phyloP scores from a whole-genome alignment of 371 early-diverging fungal genomes.

The Thermomucor indicae-seudaticae region DNA sequence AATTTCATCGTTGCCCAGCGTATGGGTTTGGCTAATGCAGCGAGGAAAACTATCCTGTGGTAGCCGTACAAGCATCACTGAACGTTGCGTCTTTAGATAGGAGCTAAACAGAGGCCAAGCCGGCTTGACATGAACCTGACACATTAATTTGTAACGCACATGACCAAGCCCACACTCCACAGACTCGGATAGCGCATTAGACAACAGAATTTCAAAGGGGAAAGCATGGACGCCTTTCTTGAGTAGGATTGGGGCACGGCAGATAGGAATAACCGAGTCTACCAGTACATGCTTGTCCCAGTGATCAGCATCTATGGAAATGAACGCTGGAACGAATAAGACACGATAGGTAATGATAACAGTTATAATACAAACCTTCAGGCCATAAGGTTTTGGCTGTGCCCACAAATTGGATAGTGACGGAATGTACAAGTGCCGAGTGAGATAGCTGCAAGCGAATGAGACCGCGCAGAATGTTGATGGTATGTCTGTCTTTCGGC shows the following conservation, averaged over 20 bases:
- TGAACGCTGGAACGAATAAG: neutral
- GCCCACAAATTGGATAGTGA: conserved; percentile 34
- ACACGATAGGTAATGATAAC: neutral
- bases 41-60: conserved; percentile 22
- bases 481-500: conserved; percentile 26
- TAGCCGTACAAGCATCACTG: conserved; percentile 23
- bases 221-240: conserved; percentile 30
- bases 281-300: conserved; percentile 38
- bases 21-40: conserved; percentile 30
- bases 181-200: conserved; percentile 39
- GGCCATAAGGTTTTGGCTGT: conserved; percentile 42
- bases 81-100: conserved; percentile 7
- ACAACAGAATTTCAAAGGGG: conserved; percentile 37
- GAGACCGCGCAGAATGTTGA: conserved; percentile 32
- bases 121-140: conserved; percentile 27
- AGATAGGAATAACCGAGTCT: conserved; percentile 29
- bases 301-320: conserved; percentile 17
- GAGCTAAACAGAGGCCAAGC: conserved; percentile 10
- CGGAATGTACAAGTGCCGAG: conserved; percentile 17
- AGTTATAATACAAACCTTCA: conserved; percentile 21
- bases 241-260: conserved; percentile 17
- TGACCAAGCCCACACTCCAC: conserved; percentile 38
- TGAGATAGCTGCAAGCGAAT: conserved; percentile 23
- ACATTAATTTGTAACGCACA: conserved; percentile 32
- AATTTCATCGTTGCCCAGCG: conserved; percentile 14